A percentile compares a stretch with the other conserved stretches of the same genome.
These are phyloP conservation scores for Andrographis paniculata DNA, from an alignment of 305 asterid genomes.

Conservation along the genomic window DNA sequence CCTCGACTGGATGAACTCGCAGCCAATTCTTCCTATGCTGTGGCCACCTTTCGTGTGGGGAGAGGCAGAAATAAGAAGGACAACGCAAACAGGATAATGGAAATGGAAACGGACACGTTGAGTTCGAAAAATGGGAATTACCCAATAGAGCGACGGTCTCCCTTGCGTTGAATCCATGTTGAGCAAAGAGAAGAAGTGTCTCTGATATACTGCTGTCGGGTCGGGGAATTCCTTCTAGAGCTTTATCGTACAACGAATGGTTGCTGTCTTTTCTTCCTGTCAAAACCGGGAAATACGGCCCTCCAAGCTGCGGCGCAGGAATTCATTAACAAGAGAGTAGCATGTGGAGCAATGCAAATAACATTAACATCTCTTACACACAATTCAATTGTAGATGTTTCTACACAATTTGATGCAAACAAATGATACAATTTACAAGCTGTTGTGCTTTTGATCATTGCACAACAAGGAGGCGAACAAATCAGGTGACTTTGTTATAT, in stretches of 20 bases:
- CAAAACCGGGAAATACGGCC: conserved; percentile 23
- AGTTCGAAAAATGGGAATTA: not conserved
- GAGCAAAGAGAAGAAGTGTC: conserved; percentile 23
- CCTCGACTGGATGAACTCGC: conserved; percentile 25
- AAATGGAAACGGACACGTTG: not conserved
- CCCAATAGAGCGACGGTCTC: conserved; percentile 30
- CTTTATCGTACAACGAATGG: conserved; percentile 18
- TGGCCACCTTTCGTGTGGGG: conserved; percentile 21
- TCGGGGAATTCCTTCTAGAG: conserved; percentile 23
- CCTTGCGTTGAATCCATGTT: conserved; percentile 24
- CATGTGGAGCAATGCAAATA: no score
- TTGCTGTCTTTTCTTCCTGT: conserved; percentile 27
- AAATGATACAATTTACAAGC: no score
- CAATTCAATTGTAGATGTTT: not conserved
- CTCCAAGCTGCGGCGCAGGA: conserved; percentile 24
- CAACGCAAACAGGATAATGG: not conserved
- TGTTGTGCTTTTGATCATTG: no score
- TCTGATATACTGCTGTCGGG: conserved; percentile 24
- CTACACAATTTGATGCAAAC: no score
- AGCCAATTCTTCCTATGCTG: conserved; percentile 25
- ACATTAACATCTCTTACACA: not conserved
- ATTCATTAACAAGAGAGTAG: not conserved
- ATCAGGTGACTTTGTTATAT: not conserved
- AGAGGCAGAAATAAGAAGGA: not conserved
- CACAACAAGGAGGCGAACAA: not conserved